Evolutionary conservation across 2,329 filamentous ascomycete species (phyloP).

Genomic region (Cladosporium sphaerospermum): DNA sequence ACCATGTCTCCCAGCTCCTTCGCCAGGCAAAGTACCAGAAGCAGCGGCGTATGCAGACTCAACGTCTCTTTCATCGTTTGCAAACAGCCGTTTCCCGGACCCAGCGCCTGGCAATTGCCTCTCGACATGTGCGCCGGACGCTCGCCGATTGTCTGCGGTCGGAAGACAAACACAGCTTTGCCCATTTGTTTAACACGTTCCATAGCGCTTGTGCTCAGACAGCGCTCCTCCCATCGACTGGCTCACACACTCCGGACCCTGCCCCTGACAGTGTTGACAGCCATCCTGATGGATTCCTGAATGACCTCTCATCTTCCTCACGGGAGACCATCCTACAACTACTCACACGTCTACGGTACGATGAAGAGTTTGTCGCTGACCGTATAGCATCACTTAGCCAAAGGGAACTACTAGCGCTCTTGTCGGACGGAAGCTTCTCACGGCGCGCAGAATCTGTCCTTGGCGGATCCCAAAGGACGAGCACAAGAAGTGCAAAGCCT

Average conservation of each 20-base stretch:
- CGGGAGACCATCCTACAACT: conserved; percentile 73
- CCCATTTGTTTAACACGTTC: conserved; percentile 67
- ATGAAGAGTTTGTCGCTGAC: conserved; percentile 80
- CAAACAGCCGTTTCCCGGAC: conserved; percentile 70
- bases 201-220: conserved; percentile 59
- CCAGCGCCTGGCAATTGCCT: conserved; percentile 44
- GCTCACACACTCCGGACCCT: neutral
- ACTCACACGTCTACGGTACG: conserved; percentile 73
- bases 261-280: neutral
- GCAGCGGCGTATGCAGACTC: conserved; percentile 67
- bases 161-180: conserved; percentile 73
- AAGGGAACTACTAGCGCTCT: conserved; percentile 69
- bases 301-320: conserved; percentile 69
- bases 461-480: conserved; percentile 49
- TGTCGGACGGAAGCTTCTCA: conserved; percentile 69
- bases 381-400: conserved; percentile 70
- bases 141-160: conserved; percentile 71
- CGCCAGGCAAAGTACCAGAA: conserved; percentile 75
- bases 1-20: conserved; percentile 72
- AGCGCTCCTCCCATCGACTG: neutral
- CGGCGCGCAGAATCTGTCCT: conserved; percentile 79
- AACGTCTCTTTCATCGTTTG: conserved; percentile 66
- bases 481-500: conserved; percentile 34
- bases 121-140: conserved; percentile 56
- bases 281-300: conserved; percentile 34